These are phyloP conservation scores for Nicotiana otophora DNA, from an alignment of 257 asterid genomes.

Conservation along the genomic window DNA sequence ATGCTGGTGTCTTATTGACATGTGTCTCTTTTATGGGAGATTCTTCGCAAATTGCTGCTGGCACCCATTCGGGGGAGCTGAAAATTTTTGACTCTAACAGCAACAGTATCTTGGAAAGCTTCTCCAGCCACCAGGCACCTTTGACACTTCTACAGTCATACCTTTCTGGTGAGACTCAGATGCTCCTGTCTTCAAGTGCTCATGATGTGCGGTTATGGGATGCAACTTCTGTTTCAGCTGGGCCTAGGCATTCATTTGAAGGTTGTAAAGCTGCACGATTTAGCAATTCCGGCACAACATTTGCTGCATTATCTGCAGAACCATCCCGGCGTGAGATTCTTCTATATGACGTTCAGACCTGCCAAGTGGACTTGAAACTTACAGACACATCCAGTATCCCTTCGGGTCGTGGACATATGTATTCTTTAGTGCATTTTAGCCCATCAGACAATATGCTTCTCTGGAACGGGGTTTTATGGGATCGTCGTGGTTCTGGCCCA, in stretches of 20 bases:
- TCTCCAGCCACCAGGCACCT: conserved; percentile 77
- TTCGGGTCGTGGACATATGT: conserved; percentile 67
- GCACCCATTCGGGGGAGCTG: conserved; percentile 88
- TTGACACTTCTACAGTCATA: conserved; percentile 70
- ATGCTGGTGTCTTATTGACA: conserved; percentile 55
- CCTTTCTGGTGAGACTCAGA: conserved; percentile 55
- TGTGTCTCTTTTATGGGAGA: conserved; percentile 85
- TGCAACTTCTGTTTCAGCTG: conserved; percentile 62
- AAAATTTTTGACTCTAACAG: conserved; percentile 77
- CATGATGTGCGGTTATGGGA: conserved; percentile 90
- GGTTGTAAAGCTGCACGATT: conserved; percentile 83
- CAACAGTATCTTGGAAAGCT: conserved; percentile 65
- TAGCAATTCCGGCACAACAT: conserved; percentile 65
- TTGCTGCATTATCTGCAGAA: conserved; percentile 73
- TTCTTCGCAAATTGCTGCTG: conserved; percentile 73
- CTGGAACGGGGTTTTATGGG: conserved; percentile 98
- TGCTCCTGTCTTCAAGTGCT: conserved; percentile 76
- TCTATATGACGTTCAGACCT: conserved; percentile 63
- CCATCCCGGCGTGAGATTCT: conserved; percentile 76
- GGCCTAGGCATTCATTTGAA: conserved; percentile 86
- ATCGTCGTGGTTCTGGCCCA: conserved; percentile 63
- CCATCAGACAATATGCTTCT: conserved; percentile 79
- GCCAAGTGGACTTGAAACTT: conserved; percentile 59
- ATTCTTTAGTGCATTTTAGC: conserved; percentile 76
- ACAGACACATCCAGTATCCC: conserved; percentile 50